Evolutionary conservation across 2,329 filamentous ascomycete species (phyloP).

Genomic region (Fusarium illudens): DNA sequence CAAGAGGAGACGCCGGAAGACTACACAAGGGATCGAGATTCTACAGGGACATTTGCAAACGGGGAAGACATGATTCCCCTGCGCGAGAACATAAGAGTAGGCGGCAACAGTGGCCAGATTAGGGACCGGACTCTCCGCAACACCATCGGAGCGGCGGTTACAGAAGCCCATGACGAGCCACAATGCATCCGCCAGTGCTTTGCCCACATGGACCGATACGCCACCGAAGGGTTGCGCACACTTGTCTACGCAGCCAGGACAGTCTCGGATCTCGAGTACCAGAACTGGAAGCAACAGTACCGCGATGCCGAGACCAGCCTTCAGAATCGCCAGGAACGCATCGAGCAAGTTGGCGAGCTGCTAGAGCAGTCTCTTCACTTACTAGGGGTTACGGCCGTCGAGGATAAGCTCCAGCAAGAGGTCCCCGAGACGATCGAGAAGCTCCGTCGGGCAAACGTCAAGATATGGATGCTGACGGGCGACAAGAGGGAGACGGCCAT

Average conservation of each 20-base stretch:
- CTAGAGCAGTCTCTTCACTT: neutral
- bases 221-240: neutral
- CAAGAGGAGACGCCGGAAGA: too few species aligned
- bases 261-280: neutral
- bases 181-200: neutral
- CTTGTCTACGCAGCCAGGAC: neutral
- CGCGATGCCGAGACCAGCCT: neutral
- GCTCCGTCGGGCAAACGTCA: neutral
- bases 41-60: neutral
- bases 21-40: too few species aligned
- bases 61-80: neutral
- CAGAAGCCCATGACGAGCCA: neutral
- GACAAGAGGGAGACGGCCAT: neutral
- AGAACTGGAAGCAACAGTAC: neutral
- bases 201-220: neutral
- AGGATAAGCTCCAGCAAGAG: neutral
- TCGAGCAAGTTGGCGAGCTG: neutral
- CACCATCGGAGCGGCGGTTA: neutral
- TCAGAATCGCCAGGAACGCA: neutral
- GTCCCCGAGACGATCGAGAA: neutral
- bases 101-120: neutral
- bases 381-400: neutral
- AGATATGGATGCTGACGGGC: neutral
- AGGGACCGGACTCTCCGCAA: neutral
- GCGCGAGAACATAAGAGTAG: neutral